A percentile compares a stretch with the other conserved stretches of the same genome.
phyloP scores from a whole-genome alignment of 306 rosid genomes.

The Gillenia trifoliata region DNA sequence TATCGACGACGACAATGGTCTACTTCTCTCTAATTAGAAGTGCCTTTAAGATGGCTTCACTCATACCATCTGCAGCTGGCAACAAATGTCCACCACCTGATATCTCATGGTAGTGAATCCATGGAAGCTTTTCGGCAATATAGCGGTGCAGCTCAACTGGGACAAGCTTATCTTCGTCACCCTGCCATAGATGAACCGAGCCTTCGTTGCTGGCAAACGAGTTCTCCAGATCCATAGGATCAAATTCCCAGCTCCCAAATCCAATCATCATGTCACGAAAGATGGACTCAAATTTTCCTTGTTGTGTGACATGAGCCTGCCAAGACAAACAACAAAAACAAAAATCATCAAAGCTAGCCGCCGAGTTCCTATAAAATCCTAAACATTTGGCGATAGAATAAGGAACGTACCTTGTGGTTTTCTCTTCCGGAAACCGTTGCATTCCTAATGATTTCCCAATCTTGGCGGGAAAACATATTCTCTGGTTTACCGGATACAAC shows the following conservation, averaged over 20 bases:
- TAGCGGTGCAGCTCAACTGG: constrained; percentile 37
- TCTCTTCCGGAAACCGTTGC: background rate
- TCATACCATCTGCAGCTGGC: constrained; percentile 16
- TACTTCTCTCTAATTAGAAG: constrained; percentile 26
- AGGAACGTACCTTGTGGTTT: constrained; percentile 19
- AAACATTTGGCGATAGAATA: background rate
- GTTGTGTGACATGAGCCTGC: constrained; percentile 39
- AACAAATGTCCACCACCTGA: constrained; percentile 59
- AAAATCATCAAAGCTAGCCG: background rate
- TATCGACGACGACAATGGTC: background rate
- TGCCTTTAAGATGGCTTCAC: constrained; percentile 31
- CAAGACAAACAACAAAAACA: background rate
- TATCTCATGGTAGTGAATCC: constrained; percentile 74
- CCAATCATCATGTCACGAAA: constrained; percentile 44
- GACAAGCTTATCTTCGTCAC: constrained; percentile 47
- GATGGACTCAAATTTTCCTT: constrained; percentile 50
- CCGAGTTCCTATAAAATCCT: background rate
- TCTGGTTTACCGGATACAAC: constrained; percentile 14
- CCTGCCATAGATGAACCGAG: constrained; percentile 69
- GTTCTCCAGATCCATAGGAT: constrained; percentile 45
- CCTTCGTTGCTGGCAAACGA: constrained; percentile 41
- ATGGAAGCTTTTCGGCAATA: constrained; percentile 45
- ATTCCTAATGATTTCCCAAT: constrained; percentile 22
- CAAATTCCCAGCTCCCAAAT: constrained; percentile 64
- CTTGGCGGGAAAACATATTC: constrained; percentile 32